A percentile compares a stretch with the other conserved stretches of the same genome.
Evolutionary conservation across 108 stramenopile species (phyloP).

Genomic region (Fistulifera solaris): DNA sequence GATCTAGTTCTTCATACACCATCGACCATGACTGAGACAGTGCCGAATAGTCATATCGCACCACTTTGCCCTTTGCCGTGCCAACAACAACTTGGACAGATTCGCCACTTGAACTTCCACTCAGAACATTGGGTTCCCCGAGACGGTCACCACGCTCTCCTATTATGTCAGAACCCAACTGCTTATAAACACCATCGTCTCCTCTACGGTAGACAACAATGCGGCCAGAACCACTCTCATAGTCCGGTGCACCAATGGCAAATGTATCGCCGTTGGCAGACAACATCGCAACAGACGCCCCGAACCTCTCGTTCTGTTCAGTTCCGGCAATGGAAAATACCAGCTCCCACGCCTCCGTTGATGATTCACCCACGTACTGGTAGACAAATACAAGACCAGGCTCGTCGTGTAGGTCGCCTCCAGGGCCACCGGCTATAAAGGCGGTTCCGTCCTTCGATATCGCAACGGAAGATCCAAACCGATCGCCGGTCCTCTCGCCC

Average conservation of each 20-base stretch:
- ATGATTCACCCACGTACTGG: not conserved
- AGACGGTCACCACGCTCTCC: not conserved
- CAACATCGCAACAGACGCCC: not conserved
- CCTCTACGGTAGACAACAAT: not conserved
- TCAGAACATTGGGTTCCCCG: no score
- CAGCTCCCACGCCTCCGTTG: not conserved
- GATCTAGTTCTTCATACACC: no score
- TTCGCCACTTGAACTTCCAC: no score
- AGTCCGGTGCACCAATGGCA: not conserved
- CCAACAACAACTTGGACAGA: no score
- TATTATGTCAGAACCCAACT: not conserved
- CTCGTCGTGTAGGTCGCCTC: not conserved
- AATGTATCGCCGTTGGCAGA: not conserved
- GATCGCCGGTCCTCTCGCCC: not conserved
- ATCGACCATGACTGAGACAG: no score
- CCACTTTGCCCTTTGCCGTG: no score
- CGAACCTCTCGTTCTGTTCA: not conserved
- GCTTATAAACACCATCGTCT: not conserved
- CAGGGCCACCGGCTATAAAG: not conserved
- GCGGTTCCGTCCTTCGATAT: not conserved
- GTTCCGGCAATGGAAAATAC: not conserved
- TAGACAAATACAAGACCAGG: not conserved
- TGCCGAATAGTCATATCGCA: no score
- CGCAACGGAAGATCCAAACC: conserved; percentile 1
- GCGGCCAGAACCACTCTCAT: not conserved